A percentile compares a stretch with the other conserved stretches of the same genome.
These are phyloP conservation scores for Candida mesenterica DNA, from an alignment of 1,139 yeast genomes.

Conservation along the genomic window DNA sequence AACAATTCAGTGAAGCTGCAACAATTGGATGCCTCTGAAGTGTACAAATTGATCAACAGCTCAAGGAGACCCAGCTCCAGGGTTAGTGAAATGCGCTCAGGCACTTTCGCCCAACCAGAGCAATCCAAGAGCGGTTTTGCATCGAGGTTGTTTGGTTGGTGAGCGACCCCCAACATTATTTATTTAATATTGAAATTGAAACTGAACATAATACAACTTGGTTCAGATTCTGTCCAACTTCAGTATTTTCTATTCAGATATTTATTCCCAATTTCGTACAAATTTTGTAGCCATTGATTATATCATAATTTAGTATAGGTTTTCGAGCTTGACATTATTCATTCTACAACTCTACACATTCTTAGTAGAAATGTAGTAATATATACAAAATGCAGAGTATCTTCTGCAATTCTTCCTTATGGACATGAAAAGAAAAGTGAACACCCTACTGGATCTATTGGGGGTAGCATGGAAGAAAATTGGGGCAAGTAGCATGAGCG, in stretches of 20 bases:
- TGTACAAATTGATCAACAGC: constrained; percentile 14
- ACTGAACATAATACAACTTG: too few species aligned
- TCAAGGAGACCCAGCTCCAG: neutral
- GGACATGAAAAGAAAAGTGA: neutral
- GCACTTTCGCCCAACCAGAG: neutral
- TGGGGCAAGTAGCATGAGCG: too few species aligned
- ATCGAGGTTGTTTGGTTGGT: constrained; percentile 17
- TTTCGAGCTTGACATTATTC: too few species aligned
- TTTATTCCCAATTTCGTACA: too few species aligned
- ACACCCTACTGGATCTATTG: neutral
- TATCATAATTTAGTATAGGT: neutral
- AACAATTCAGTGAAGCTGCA: too few species aligned
- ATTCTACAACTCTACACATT: neutral
- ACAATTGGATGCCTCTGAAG: constrained; percentile 14
- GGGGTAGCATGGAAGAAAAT: too few species aligned
- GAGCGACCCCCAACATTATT: neutral
- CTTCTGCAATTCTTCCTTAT: neutral
- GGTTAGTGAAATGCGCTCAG: constrained; percentile 2
- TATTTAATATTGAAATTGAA: too few species aligned
- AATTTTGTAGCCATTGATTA: neutral
- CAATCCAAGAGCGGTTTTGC: constrained; percentile 9
- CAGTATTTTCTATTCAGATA: too few species aligned
- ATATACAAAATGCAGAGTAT: neutral
- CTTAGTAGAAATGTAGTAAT: neutral
- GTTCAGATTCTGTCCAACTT: too few species aligned